phyloP scores from a whole-genome alignment of 371 early-diverging fungal species.

The Rhizomucor miehei region DNA sequence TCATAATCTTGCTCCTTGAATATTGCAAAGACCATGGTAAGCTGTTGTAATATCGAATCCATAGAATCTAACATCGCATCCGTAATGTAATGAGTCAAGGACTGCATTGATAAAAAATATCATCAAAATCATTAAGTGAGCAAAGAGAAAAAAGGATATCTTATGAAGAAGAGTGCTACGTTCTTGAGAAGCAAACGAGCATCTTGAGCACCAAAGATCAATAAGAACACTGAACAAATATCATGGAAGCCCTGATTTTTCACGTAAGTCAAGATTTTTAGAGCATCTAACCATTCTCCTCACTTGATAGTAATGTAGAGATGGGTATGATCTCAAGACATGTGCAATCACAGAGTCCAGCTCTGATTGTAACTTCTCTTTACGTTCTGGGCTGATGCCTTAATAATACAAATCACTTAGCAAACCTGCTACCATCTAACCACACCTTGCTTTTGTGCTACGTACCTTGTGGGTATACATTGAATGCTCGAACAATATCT shows the following conservation, averaged over 20 bases:
- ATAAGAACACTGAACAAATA: constrained; percentile 59
- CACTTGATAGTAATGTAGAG: constrained; percentile 70
- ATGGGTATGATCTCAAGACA: constrained; percentile 54
- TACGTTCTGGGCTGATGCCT: constrained; percentile 32
- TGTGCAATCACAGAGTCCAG: constrained; percentile 46
- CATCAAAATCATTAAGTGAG: neutral
- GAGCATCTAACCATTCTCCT: neutral
- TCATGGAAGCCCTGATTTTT: constrained; percentile 71
- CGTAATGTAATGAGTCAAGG: constrained; percentile 16
- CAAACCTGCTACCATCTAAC: neutral
- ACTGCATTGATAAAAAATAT: neutral
- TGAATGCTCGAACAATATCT: constrained; percentile 46
- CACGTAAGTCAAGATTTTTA: neutral
- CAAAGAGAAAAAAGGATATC: constrained; percentile 47
- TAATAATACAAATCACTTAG: neutral
- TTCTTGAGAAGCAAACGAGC: constrained; percentile 49
- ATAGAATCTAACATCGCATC: constrained; percentile 65
- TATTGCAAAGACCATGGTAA: constrained; percentile 52
- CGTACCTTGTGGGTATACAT: constrained; percentile 36
- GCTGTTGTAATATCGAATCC: constrained; percentile 56
- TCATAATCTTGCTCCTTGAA: constrained; percentile 48
- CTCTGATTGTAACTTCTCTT: constrained; percentile 35
- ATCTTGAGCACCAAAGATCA: constrained; percentile 52
- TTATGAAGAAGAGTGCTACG: constrained; percentile 58
- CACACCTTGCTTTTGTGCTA: neutral